Conservation (phyloP, 108 stramenopile species). For the Cyclotella cryptica region DNA sequence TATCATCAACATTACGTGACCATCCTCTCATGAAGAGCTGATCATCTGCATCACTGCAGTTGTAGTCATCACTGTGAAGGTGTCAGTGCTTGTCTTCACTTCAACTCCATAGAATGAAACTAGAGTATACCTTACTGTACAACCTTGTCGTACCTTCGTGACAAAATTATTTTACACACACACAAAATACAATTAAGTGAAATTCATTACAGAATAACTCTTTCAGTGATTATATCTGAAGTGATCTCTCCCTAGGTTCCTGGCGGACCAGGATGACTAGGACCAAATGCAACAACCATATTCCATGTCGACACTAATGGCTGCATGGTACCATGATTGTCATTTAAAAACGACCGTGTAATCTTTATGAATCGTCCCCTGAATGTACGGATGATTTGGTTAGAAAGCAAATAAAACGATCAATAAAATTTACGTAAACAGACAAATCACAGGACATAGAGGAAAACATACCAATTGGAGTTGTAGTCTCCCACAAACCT, state of each 20-base stretch:
- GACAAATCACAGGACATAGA: background rate
- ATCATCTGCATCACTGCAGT: too few relatives aligned
- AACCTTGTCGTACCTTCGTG: too few relatives aligned
- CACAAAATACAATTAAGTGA: too few relatives aligned
- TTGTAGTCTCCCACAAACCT: slow-evolving; percentile 47
- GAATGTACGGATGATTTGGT: background rate
- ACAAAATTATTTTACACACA: too few relatives aligned
- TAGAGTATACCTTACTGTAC: too few relatives aligned
- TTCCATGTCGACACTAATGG: background rate
- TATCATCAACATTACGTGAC: too few relatives aligned
- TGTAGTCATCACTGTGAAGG: too few relatives aligned
- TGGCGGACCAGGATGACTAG: slow-evolving; percentile 1
- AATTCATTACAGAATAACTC: too few relatives aligned
- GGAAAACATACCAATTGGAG: slow-evolving; percentile 29
- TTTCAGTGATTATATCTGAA: too few relatives aligned
- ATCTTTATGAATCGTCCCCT: slow-evolving; percentile 15
- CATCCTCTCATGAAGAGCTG: too few relatives aligned
- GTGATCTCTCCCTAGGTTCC: background rate
- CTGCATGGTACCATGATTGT: background rate
- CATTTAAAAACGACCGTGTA: slow-evolving; percentile 8
- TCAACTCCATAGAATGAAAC: too few relatives aligned
- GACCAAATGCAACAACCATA: slow-evolving; percentile 6
- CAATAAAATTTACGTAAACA: background rate
- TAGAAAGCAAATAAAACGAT: background rate
- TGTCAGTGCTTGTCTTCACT: too few relatives aligned